phyloP scores from a whole-genome alignment of 805 yeast species.

The Candida cerambycidarum region DNA sequence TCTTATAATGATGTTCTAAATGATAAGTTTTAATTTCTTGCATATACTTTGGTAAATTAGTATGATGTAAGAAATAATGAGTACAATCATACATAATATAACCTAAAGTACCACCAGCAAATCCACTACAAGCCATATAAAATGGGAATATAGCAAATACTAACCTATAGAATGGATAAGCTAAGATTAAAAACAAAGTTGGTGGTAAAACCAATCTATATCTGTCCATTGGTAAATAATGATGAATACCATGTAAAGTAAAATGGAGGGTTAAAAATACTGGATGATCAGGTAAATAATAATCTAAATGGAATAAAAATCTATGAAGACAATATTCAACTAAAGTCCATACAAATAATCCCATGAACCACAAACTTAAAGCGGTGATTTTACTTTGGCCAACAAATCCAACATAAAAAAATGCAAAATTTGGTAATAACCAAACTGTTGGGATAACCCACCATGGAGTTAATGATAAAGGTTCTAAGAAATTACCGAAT shows the following conservation, averaged over 20 bases:
- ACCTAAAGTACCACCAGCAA: constrained; percentile 95
- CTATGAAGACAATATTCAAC: constrained; percentile 88
- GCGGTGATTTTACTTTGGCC: constrained; percentile 49
- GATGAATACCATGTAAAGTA: constrained; percentile 93
- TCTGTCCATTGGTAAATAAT: constrained; percentile 95
- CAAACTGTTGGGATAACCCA: constrained; percentile 85
- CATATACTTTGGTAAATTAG: constrained; percentile 71
- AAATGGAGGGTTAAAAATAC: constrained; percentile 80
- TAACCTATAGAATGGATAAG: constrained; percentile 76
- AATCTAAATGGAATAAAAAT: constrained; percentile 89
- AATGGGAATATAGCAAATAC: constrained; percentile 78
- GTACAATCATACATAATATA: constrained; percentile 88
- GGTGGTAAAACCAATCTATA: constrained; percentile 97
- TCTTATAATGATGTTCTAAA: constrained; percentile 96
- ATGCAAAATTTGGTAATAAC: constrained; percentile 75
- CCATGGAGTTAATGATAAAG: constrained; percentile 90
- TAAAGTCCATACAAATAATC: constrained; percentile 91
- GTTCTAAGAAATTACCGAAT: constrained; percentile 94
- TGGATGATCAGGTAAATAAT: constrained; percentile 78
- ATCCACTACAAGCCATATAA: constrained; percentile 84
- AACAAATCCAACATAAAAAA: constrained; percentile 58
- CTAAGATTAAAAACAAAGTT: constrained; percentile 67
- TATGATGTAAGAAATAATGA: constrained; percentile 93
- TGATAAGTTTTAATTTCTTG: constrained; percentile 86
- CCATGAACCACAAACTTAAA: constrained; percentile 63